Conservation (phyloP, 2,329 filamentous ascomycete species). For the Paecilomyces niveus region DNA sequence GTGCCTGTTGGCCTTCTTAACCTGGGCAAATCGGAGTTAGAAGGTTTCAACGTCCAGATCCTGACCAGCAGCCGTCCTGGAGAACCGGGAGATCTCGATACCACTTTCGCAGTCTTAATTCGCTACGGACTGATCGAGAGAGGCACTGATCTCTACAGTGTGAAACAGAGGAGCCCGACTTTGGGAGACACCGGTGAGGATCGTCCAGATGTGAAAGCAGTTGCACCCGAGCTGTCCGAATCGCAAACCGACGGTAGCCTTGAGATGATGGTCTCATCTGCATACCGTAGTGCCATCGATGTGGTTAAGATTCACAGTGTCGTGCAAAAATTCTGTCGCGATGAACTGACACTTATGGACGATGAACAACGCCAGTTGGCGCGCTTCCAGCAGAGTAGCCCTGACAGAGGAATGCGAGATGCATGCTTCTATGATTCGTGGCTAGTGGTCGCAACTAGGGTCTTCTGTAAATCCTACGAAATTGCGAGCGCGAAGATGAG, state of each 20-base stretch:
- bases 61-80: slow-evolving; percentile 27
- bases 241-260: slow-evolving; percentile 29
- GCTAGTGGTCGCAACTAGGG: slow-evolving; percentile 34
- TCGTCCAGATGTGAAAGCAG: slow-evolving; percentile 12
- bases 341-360: slow-evolving; percentile 35
- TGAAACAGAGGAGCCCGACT: slow-evolving; percentile 10
- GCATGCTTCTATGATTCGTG: slow-evolving; percentile 35
- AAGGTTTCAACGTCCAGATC: slow-evolving; percentile 28
- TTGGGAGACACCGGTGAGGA: slow-evolving; percentile 16
- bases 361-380: slow-evolving; percentile 14
- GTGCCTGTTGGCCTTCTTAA: slow-evolving; percentile 60
- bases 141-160: slow-evolving; percentile 25
- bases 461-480: slow-evolving; percentile 37
- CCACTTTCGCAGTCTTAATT: slow-evolving; percentile 38
- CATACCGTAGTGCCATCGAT: slow-evolving; percentile 31
- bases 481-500: slow-evolving; percentile 35
- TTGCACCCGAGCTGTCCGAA: slow-evolving; percentile 22
- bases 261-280: slow-evolving; percentile 21
- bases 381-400: slow-evolving; percentile 1
- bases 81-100: slow-evolving; percentile 36
- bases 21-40: slow-evolving; percentile 41
- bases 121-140: slow-evolving; percentile 40
- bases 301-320: slow-evolving; percentile 43
- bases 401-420: slow-evolving; percentile 9
- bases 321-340: slow-evolving; percentile 41